Evolutionary conservation across 164 flowering plant species (phyloP), one percentile per base, ranked within the genome.

Genomic region (Macadamia integrifolia): DNA sequence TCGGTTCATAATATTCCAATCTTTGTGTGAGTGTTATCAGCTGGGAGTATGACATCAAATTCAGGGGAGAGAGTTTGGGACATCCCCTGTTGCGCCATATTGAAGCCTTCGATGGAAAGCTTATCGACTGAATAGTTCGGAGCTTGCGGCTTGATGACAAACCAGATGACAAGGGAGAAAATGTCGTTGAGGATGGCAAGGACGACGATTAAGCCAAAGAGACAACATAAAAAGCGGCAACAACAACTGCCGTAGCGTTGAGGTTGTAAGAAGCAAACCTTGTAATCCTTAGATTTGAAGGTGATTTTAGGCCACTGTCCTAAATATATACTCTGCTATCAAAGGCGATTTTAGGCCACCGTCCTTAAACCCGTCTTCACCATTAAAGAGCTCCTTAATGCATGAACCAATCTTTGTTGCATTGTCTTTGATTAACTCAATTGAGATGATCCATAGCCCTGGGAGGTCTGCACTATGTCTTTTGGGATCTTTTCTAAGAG

Each of bases 21-120:
- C 71, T 85, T 85, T 58, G 75, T 67, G 76, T 95, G 92, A 0
- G 87, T 88, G 72, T 95, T 95, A 4, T 79, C 67, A 4, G 93
- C 84, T 30, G 78, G 66, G 70, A 95, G 65, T 49, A 80, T 72
- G 72, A 88, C 77, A 83, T 88, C 77, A 60, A 95, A 78, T 31
- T 60, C 83, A 44, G 99, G 98, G 40, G 88, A 84, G 10, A 86
- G 43, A 1, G 74, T 23, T 40, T 43, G n/a, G 49, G 17, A 1
- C 61, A 76, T 7, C 28, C 77, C 42, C 40, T 2, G 3, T 35
- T 35, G 40, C 30, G 86, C 65, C 68, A 90, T 74, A 60, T 89
- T 88, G 77, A 95, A 44, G 30, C 89, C 88, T 46, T 59, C 67
- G 68, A 91, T 44, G 62, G 87, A 58, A 69, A 90, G 13, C 17